Percentiles rank a stretch among this genome's conserved stretches.
Evolutionary conservation across 331 rosid genomes (phyloP).

Genomic region (Arachis monticola): DNA sequence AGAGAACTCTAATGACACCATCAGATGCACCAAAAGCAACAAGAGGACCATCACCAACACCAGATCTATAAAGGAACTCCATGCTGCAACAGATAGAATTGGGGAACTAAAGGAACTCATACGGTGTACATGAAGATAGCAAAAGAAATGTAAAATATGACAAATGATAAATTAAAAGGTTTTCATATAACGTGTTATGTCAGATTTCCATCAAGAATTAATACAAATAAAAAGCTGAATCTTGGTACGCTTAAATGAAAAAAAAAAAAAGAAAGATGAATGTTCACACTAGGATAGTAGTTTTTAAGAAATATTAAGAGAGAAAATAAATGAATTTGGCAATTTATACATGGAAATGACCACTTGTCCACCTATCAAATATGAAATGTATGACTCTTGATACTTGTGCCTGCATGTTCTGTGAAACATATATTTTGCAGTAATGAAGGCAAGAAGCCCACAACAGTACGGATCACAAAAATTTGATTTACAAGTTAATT

Average conservation of each 20-base stretch:
- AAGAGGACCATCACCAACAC: conserved; percentile 89
- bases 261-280: neutral
- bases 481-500: conserved; percentile 1
- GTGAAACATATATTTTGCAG: conserved; percentile 12
- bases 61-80: conserved; percentile 96
- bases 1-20: conserved; percentile 98
- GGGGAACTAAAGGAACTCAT: conserved; percentile 30
- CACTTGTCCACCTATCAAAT: neutral
- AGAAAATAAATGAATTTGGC: conserved; percentile 21
- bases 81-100: conserved; percentile 64
- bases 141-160: conserved; percentile 16
- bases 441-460: conserved; percentile 29
- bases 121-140: conserved; percentile 21
- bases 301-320: conserved; percentile 29
- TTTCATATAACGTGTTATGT: conserved; percentile 3
- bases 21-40: conserved; percentile 99
- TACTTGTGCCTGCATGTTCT: neutral
- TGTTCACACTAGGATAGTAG: conserved; percentile 23
- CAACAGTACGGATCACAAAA: conserved; percentile 10
- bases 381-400: neutral
- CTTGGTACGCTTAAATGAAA: conserved; percentile 32
- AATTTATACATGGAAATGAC: conserved; percentile 30
- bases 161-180: neutral
- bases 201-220: conserved; percentile 30
- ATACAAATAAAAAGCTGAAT: conserved; percentile 17